Percentiles rank a stretch among this genome's conserved stretches.
Conservation (phyloP, 176 grass and related monocot species). For the Musa itinerans region DNA sequence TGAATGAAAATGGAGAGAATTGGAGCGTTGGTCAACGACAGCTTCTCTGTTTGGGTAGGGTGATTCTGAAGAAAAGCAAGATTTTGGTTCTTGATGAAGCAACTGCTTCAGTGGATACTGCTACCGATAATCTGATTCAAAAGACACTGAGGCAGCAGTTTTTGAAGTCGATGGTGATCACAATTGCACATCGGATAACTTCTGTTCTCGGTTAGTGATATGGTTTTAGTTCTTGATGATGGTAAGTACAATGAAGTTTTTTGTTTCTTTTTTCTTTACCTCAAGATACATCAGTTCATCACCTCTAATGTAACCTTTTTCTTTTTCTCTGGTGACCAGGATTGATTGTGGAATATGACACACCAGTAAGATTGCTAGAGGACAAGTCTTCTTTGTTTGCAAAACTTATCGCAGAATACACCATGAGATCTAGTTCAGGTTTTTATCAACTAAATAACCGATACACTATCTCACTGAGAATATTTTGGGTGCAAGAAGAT, state of each 20-base stretch:
- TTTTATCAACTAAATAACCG: neutral
- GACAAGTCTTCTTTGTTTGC: conserved; percentile 59
- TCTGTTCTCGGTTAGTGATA: conserved; percentile 64
- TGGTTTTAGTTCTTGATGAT: conserved; percentile 66
- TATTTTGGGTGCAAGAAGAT: too few relatives aligned
- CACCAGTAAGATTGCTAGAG: conserved; percentile 46
- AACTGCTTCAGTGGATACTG: conserved; percentile 63
- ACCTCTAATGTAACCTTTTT: neutral
- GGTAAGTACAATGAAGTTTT: conserved; percentile 29
- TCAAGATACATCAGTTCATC: neutral
- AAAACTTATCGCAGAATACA: conserved; percentile 69
- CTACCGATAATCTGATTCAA: conserved; percentile 71
- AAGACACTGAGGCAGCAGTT: conserved; percentile 63
- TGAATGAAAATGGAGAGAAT: conserved; percentile 88
- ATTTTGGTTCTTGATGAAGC: conserved; percentile 75
- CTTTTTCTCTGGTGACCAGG: conserved; percentile 26
- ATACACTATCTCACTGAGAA: neutral
- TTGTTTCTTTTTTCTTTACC: neutral
- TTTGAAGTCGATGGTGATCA: conserved; percentile 55
- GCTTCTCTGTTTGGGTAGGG: conserved; percentile 51
- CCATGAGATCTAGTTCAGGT: conserved; percentile 40
- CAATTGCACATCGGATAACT: conserved; percentile 63
- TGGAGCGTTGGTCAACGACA: conserved; percentile 88
- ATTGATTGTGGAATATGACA: conserved; percentile 52
- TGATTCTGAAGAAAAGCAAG: conserved; percentile 74